Percentiles rank a stretch among this genome's conserved stretches.
phyloP scores from a whole-genome alignment of 2,329 filamentous ascomycete species.

The Westerdykella aurantiaca region DNA sequence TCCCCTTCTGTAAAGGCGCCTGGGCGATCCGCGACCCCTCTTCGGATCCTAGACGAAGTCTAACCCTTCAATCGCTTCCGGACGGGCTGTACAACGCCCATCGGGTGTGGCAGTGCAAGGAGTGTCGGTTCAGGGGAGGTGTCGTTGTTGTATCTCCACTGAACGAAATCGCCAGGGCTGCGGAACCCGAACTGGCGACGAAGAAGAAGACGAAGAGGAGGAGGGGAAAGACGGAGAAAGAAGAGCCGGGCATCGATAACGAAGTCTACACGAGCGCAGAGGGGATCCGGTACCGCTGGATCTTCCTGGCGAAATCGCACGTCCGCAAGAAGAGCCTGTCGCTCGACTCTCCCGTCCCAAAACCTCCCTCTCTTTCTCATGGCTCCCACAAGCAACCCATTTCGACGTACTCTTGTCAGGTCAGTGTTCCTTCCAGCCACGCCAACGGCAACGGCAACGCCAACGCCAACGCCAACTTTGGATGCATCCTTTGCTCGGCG shows the following conservation, averaged over 20 bases:
- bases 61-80: conserved; percentile 24
- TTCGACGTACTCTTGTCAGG: background rate
- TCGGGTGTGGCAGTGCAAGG: conserved; percentile 32
- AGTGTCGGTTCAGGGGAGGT: conserved; percentile 32
- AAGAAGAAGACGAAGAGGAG: background rate
- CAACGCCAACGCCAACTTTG: conserved; percentile 25
- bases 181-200: background rate
- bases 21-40: conserved; percentile 29
- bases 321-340: conserved; percentile 14
- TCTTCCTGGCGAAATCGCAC: conserved; percentile 37
- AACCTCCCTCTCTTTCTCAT: background rate
- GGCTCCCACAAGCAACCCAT: conserved; percentile 12
- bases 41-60: conserved; percentile 27
- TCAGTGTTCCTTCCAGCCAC: too few relatives aligned
- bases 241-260: conserved; percentile 25
- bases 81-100: conserved; percentile 31
- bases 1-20: conserved; percentile 36
- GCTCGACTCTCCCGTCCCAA: background rate
- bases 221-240: conserved; percentile 20
- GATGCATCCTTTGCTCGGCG: conserved; percentile 33
- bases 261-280: conserved; percentile 19
- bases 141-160: too few relatives aligned
- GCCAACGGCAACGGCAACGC: background rate
- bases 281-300: conserved; percentile 35
- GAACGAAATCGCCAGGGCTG: too few relatives aligned